Percentiles rank a stretch among this genome's conserved stretches.
Evolutionary conservation across 2,329 filamentous ascomycete species (phyloP).

Genomic region (Neonectria punicea): DNA sequence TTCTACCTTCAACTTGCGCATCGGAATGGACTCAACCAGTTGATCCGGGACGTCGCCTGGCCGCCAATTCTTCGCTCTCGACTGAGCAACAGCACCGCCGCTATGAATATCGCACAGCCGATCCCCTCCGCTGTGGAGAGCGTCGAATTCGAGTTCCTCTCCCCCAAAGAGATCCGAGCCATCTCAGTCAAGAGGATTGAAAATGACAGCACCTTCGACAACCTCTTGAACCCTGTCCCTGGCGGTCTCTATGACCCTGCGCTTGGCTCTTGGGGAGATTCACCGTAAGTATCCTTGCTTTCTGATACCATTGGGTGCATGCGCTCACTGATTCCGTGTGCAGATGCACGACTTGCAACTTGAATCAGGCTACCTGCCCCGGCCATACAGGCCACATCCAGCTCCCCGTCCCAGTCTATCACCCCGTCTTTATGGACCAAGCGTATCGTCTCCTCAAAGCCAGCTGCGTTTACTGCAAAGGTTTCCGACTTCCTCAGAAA

Average conservation of each 20-base stretch:
- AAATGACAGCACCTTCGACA: slow-evolving; percentile 94
- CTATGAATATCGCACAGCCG: slow-evolving; percentile 81
- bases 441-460: slow-evolving; percentile 84
- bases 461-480: slow-evolving; percentile 91
- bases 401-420: slow-evolving; percentile 91
- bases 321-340: slow-evolving; percentile 18
- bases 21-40: slow-evolving; percentile 38
- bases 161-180: slow-evolving; percentile 82
- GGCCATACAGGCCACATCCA: slow-evolving; percentile 97
- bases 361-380: slow-evolving; percentile 83
- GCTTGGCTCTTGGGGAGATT: slow-evolving; percentile 88
- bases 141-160: slow-evolving; percentile 90
- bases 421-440: slow-evolving; percentile 97
- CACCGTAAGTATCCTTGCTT: slow-evolving; percentile 66
- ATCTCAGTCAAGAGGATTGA: slow-evolving; percentile 95
- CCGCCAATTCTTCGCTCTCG: slow-evolving; percentile 32
- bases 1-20: slow-evolving; percentile 32
- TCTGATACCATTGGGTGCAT: neutral
- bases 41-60: slow-evolving; percentile 38
- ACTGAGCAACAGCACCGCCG: slow-evolving; percentile 36
- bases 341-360: slow-evolving; percentile 92
- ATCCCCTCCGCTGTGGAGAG: slow-evolving; percentile 84
- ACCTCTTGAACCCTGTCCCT: slow-evolving; percentile 85
- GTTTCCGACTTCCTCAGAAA: slow-evolving; percentile 80
- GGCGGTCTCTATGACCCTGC: slow-evolving; percentile 94